Base-by-base conservation (phyloP, 1,284 basidiomycete species). In the Pholiota adiposa region DNA sequence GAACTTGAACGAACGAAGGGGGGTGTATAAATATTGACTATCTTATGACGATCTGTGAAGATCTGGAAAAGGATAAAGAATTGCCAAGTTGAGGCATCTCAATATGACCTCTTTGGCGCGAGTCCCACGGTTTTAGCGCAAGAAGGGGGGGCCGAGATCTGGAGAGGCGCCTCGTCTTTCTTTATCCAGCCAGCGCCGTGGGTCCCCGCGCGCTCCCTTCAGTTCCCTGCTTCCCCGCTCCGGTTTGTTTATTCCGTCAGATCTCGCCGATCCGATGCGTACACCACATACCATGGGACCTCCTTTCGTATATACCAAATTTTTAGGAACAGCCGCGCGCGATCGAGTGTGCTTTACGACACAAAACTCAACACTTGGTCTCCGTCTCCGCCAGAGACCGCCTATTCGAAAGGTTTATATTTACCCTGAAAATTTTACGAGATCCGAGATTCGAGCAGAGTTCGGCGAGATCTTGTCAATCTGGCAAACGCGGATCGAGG, bases 121-220 rank as follows among this genome's bases (percentile, higher is more conserved):
- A 23, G 60, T 72, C 73, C 70, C 72, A 72, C 75, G 73, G 68
- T 76, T 72, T 56, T 53, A 70, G 50, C 74, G 73, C 73, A 67
- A 54, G 66, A 65, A 67, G 58, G 9, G 29, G 19, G 33, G 54
- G 34, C 1, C 33, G 48, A 61, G 60, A 64, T 58, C 55, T 58
- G 50, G 33, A 48, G 23, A 23, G 49, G 43, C 25, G 25, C 12
- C 46, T 12, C 19, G 23, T 14, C 27, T 48, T 25, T 48, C 46
- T 50, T 11, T 34, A 34, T 50, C 19, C 31, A 50, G 31, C 29
- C 14, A 8, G 16, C 19, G n/a, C 29, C 54, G 14, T 23, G 40
- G 31, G n/a, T 46, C 36, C 56, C 48, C 34, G 48, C 40, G 36
- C 51, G 51, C 23, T 41, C 16, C 50, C 50, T 38, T 34, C 31